Evolutionary conservation across 768 basidiomycete genomes (phyloP).

Genomic region (Phylloporus sp.): DNA sequence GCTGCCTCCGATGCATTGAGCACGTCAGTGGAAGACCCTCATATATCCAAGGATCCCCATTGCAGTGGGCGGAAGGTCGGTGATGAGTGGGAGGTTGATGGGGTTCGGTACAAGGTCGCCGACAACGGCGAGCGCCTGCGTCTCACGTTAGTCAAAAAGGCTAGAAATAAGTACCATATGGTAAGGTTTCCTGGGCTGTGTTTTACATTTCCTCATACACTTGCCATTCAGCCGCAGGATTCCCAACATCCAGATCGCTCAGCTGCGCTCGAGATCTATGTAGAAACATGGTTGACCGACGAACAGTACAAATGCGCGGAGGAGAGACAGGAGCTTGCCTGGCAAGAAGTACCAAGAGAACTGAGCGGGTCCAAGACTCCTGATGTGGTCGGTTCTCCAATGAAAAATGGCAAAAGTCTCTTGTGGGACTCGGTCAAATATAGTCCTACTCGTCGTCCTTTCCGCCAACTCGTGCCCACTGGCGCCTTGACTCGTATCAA

Average conservation of each 20-base stretch:
- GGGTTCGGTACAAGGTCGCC: conserved; percentile 67
- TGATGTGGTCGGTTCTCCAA: conserved; percentile 36
- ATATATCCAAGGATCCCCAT: conserved; percentile 45
- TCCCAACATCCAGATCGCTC: conserved; percentile 74
- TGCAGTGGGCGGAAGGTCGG: conserved; percentile 60
- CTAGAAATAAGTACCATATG: conserved; percentile 68
- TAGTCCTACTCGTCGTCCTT: conserved; percentile 39
- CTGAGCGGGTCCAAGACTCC: conserved; percentile 42
- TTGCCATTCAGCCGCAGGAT: conserved; percentile 60
- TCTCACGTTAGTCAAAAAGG: conserved; percentile 68
- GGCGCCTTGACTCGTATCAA: conserved; percentile 45
- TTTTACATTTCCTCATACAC: conserved; percentile 7
- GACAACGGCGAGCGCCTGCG: conserved; percentile 66
- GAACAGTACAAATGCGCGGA: conserved; percentile 68
- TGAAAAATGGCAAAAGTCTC: conserved; percentile 57
- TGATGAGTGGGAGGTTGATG: conserved; percentile 75
- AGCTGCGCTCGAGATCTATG: conserved; percentile 63
- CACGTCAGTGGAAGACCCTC: conserved; percentile 45
- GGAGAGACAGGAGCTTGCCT: conserved; percentile 54
- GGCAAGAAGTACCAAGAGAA: conserved; percentile 57
- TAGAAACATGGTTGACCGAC: conserved; percentile 79
- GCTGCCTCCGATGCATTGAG: conserved; percentile 36
- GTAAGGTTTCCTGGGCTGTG: conserved; percentile 37
- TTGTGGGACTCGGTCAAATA: conserved; percentile 61
- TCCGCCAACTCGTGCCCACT: conserved; percentile 46